These are phyloP conservation scores for Phlebiopsis flavidoalba DNA, from an alignment of 768 basidiomycete species.

Conservation along the genomic window DNA sequence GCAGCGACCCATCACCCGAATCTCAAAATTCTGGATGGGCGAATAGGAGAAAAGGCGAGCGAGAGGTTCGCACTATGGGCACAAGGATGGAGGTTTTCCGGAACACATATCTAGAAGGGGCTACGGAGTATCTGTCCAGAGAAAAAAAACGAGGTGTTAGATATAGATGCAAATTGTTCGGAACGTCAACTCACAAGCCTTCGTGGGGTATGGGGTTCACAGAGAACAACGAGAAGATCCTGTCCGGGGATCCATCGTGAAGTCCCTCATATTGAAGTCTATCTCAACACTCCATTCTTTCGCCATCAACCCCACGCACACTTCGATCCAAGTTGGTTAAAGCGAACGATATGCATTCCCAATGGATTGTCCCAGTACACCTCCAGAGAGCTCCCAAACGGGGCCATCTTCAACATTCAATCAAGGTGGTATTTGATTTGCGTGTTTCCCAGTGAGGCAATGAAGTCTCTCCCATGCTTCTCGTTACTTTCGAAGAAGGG, in stretches of 20 bases:
- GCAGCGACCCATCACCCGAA: slow-evolving; percentile 5
- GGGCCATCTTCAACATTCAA: slow-evolving; percentile 7
- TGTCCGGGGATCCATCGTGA: slow-evolving; percentile 13
- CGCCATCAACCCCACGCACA: not conserved
- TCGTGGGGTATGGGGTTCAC: not conserved
- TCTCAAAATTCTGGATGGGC: not conserved
- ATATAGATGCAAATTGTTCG: not conserved
- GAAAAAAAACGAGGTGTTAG: not conserved
- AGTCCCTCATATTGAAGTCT: slow-evolving; percentile 5
- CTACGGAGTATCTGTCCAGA: not conserved
- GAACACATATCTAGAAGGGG: slow-evolving; percentile 4
- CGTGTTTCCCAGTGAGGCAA: not conserved
- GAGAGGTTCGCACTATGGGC: not conserved
- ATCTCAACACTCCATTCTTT: slow-evolving; percentile 3
- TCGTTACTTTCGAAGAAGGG: not conserved
- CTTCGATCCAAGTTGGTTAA: slow-evolving; percentile 5
- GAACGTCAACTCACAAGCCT: not conserved
- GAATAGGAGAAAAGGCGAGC: not conserved
- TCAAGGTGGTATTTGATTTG: not conserved
- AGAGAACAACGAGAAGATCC: slow-evolving; percentile 3
- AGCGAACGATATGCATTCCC: not conserved
- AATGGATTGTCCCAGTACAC: slow-evolving; percentile 7
- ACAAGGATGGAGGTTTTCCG: not conserved
- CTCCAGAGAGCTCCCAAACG: slow-evolving; percentile 12
- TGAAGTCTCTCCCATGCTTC: not conserved